phyloP scores from a whole-genome alignment of 495 filamentous ascomycete genomes.

The Aspergillus incahuasiensis region DNA sequence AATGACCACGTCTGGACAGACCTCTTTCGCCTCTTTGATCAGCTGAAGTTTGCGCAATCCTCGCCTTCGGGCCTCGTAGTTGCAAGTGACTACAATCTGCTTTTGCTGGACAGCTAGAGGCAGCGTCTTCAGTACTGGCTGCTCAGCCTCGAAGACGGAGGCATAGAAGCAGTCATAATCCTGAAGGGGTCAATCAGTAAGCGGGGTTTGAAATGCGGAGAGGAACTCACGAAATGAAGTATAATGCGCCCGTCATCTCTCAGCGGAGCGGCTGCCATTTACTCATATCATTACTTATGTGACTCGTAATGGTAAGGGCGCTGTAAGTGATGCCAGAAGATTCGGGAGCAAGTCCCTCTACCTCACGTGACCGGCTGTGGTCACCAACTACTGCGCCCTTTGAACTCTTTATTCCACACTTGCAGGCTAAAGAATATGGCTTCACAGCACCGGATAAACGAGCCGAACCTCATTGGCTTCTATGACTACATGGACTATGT shows the following conservation, averaged over 20 bases:
- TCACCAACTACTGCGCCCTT: no score
- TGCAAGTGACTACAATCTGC: slow-evolving; percentile 90
- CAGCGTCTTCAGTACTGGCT: slow-evolving; percentile 63
- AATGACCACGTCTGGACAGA: slow-evolving; percentile 80
- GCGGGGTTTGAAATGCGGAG: neutral
- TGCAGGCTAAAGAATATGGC: no score
- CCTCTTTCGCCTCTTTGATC: slow-evolving; percentile 71
- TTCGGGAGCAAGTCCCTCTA: neutral
- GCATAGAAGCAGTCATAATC: slow-evolving; percentile 96
- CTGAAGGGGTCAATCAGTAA: slow-evolving; percentile 38
- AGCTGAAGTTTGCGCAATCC: slow-evolving; percentile 82
- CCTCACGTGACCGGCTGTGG: no score
- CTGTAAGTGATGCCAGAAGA: neutral
- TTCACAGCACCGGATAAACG: no score
- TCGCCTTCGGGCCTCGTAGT: slow-evolving; percentile 76
- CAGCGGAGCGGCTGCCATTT: slow-evolving; percentile 39
- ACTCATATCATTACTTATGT: slow-evolving; percentile 1
- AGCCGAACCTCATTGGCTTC: no score
- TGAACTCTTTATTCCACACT: no score
- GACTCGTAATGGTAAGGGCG: neutral
- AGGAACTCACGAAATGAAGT: slow-evolving; percentile 68
- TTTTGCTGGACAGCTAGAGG: slow-evolving; percentile 80
- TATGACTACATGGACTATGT: neutral
- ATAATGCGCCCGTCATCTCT: slow-evolving; percentile 66
- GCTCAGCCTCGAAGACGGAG: slow-evolving; percentile 76